phyloP scores from a whole-genome alignment of 345 rosid genomes.

The Physaria fendleri region DNA sequence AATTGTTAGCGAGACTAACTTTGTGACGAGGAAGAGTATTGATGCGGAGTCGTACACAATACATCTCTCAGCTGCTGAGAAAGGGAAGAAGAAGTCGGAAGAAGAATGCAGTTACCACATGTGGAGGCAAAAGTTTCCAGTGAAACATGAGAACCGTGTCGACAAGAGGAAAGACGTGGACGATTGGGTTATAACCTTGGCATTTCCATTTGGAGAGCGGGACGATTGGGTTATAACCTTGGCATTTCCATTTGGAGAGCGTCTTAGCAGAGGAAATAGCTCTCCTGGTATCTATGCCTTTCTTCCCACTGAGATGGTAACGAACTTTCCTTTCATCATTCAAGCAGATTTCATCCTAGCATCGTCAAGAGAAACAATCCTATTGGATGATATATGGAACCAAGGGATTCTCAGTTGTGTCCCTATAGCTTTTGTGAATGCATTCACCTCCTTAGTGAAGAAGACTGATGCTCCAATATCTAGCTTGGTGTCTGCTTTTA shows the following conservation, averaged over 20 bases:
- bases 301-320: constrained; percentile 77
- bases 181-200: constrained; percentile 65
- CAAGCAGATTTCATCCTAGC: constrained; percentile 65
- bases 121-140: constrained; percentile 75
- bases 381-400: constrained; percentile 61
- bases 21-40: constrained; percentile 52
- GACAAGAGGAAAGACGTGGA: constrained; percentile 64
- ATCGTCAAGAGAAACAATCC: constrained; percentile 68
- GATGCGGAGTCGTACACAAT: constrained; percentile 66
- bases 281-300: constrained; percentile 68
- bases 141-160: constrained; percentile 41
- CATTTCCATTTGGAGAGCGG: constrained; percentile 62
- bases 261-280: constrained; percentile 39
- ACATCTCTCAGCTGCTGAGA: constrained; percentile 44
- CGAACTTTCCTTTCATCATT: constrained; percentile 56
- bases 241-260: constrained; percentile 64
- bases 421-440: constrained; percentile 51
- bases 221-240: constrained; percentile 62
- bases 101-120: constrained; percentile 48
- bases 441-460: constrained; percentile 52
- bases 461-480: constrained; percentile 43
- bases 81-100: constrained; percentile 5
- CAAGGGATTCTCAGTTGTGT: constrained; percentile 68
- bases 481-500: constrained; percentile 42
- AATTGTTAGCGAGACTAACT: constrained; percentile 45